Evolutionary conservation across 352 stramenopile species (phyloP).

Genomic region (Pythium aristosporum): DNA sequence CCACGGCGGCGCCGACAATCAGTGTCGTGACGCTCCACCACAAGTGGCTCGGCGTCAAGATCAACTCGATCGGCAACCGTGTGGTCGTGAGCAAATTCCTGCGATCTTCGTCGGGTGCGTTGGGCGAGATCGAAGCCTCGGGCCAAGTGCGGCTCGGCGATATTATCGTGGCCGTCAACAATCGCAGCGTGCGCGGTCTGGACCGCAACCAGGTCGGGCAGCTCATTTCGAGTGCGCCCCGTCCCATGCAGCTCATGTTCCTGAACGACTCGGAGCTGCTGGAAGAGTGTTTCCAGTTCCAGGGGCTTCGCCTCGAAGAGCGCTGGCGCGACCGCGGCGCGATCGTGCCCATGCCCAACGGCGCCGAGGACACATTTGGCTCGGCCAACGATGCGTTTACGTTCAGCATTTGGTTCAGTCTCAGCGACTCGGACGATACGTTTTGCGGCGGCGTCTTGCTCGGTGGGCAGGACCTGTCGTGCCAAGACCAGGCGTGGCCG

Average conservation of each 20-base stretch:
- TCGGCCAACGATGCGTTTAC: conserved; percentile 40
- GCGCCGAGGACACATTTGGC: conserved; percentile 41
- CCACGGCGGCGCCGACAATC: conserved; percentile 11
- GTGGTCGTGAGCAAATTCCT: conserved; percentile 78
- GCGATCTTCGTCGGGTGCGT: conserved; percentile 46
- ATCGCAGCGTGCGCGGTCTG: conserved; percentile 51
- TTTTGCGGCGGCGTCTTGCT: conserved; percentile 62
- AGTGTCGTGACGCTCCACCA: conserved; percentile 54
- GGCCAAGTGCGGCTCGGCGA: conserved; percentile 56
- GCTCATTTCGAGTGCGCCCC: conserved; percentile 53
- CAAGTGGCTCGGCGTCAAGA: conserved; percentile 76
- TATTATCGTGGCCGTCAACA: conserved; percentile 65
- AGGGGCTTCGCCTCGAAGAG: conserved; percentile 44
- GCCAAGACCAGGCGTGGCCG: conserved; percentile 44
- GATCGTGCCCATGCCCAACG: conserved; percentile 41
- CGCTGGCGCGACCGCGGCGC: conserved; percentile 63
- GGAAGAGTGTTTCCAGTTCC: conserved; percentile 59
- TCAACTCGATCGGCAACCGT: conserved; percentile 70
- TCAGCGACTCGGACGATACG: conserved; percentile 49
- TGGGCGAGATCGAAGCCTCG: conserved; percentile 74
- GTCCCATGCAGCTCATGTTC: conserved; percentile 63
- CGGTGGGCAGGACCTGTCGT: conserved; percentile 52
- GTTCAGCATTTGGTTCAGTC: conserved; percentile 68
- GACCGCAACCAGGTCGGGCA: conserved; percentile 60
- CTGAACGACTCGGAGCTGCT: conserved; percentile 45